These are phyloP conservation scores for Lipomyces oligophaga DNA, from an alignment of 805 yeast genomes.

Conservation along the genomic window DNA sequence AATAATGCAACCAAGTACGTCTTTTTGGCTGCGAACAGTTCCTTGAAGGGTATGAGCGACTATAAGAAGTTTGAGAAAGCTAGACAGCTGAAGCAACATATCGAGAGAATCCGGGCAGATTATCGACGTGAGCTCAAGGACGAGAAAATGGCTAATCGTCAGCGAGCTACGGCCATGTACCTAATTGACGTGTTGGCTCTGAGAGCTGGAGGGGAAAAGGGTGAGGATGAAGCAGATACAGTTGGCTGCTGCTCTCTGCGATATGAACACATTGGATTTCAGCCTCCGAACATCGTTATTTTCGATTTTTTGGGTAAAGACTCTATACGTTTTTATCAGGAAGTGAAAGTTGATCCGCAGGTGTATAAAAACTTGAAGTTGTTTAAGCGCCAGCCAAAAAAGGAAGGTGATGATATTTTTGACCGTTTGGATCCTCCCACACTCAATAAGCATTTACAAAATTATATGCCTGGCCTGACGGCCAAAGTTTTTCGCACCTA, in stretches of 20 bases:
- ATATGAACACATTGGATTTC: constrained; percentile 79
- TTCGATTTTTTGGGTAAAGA: constrained; percentile 96
- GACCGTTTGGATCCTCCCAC: constrained; percentile 82
- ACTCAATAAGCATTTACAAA: constrained; percentile 81
- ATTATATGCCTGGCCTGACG: constrained; percentile 86
- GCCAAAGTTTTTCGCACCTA: constrained; percentile 97
- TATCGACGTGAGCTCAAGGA: constrained; percentile 67
- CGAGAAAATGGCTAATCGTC: constrained; percentile 77
- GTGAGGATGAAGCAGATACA: constrained; percentile 96
- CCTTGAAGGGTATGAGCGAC: constrained; percentile 87
- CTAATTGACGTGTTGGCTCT: constrained; percentile 87
- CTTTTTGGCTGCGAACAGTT: constrained; percentile 83
- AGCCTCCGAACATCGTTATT: constrained; percentile 79
- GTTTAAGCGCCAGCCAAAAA: constrained; percentile 84
- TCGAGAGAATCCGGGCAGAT: constrained; percentile 69
- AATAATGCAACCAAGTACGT: constrained; percentile 82
- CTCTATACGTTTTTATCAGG: constrained; percentile 86
- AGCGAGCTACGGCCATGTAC: constrained; percentile 90
- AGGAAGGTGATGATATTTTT: constrained; percentile 87
- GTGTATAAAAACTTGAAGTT: constrained; percentile 84
- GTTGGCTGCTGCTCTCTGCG: constrained; percentile 96
- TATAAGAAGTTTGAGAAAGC: constrained; percentile 92
- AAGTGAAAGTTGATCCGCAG: constrained; percentile 86
- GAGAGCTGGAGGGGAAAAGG: constrained; percentile 97
- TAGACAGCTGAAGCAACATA: constrained; percentile 69